Evolutionary conservation across 108 stramenopile genomes (phyloP), one percentile per base, ranked within the genome.

Genomic region (Cyclotella baltica): DNA sequence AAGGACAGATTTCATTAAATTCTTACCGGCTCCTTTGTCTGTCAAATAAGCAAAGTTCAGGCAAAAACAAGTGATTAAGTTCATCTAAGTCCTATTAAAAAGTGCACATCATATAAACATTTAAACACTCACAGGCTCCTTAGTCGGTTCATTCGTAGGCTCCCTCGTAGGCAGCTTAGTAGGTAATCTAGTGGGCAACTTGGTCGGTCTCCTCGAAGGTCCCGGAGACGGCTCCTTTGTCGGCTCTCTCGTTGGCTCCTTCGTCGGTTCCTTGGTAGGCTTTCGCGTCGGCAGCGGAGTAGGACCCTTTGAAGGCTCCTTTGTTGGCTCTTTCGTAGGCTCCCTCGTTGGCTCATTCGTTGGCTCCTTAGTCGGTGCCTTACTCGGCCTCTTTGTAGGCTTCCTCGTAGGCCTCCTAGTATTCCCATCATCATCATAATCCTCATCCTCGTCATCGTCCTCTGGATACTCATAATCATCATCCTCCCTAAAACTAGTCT

Each of bases 121-220:
- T 13, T 10, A 13, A 43, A 43, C 13, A 33, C 52, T 52, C 31
- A 57, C 55, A 22, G 82, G 79, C 48, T 56, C 75, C 47, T 22
- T 51, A 33, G 78, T 80, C 28, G 83, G 83, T 29, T 59, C 68
- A 27, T 34, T 59, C 19, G 83, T 78, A 1, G 83, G 83, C 29
- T 64, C 48, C 18, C 66, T 67, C 34, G 82, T 83, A 13, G 82
- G 82, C 27, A 51, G 25, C 16, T 43, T 34, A 18, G 75, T 72
- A 31, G 43, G 43, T 1, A 64, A 13, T 25, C 63, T 46, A n/a
- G 63, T 64, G 0, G 71, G 71, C 3, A 57, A 23, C 52, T 52
- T 66, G 31, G 63, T 66, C 33, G 74, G 64, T 38, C n/a, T 33
- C 33, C 19, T 72, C 18, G 46, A 34, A 22, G 58, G 61, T 51